Evolutionary conservation across 148 eudicot species (phyloP).

Genomic region (Chenopodium quinoa): DNA sequence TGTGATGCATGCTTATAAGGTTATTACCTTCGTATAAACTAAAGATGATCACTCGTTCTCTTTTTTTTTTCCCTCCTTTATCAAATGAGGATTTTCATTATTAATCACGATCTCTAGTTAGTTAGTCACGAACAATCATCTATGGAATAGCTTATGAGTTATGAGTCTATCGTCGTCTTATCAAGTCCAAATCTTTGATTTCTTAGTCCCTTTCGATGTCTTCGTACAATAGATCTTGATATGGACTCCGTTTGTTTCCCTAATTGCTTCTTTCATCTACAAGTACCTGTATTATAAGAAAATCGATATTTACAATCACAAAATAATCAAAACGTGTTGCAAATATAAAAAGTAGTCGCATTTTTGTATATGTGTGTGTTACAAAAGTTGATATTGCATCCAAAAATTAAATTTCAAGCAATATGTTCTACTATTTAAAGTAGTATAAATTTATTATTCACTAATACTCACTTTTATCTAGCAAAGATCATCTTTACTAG

Average conservation of each 20-base stretch:
- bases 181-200: background rate
- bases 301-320: background rate
- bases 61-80: background rate
- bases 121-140: slow-evolving; percentile 1
- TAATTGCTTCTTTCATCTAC: slow-evolving; percentile 8
- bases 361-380: too few relatives aligned
- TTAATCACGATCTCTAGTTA: too few relatives aligned
- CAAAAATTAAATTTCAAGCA: too few relatives aligned
- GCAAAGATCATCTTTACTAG: too few relatives aligned
- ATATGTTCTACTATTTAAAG: too few relatives aligned
- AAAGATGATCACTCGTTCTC: background rate
- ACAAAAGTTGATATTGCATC: too few relatives aligned
- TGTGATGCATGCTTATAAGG: too few relatives aligned
- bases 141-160: slow-evolving; percentile 2
- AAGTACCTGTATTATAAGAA: slow-evolving; percentile 9
- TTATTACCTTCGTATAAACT: too few relatives aligned
- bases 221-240: background rate
- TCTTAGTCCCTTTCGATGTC: background rate
- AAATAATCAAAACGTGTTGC: background rate
- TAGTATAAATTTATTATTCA: too few relatives aligned
- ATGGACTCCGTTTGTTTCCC: background rate
- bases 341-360: too few relatives aligned
- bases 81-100: too few relatives aligned
- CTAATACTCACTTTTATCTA: too few relatives aligned
- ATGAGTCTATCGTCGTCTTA: background rate